These are phyloP conservation scores for Diplocarpon rosae DNA, from an alignment of 2,329 filamentous ascomycete species.

Conservation along the genomic window DNA sequence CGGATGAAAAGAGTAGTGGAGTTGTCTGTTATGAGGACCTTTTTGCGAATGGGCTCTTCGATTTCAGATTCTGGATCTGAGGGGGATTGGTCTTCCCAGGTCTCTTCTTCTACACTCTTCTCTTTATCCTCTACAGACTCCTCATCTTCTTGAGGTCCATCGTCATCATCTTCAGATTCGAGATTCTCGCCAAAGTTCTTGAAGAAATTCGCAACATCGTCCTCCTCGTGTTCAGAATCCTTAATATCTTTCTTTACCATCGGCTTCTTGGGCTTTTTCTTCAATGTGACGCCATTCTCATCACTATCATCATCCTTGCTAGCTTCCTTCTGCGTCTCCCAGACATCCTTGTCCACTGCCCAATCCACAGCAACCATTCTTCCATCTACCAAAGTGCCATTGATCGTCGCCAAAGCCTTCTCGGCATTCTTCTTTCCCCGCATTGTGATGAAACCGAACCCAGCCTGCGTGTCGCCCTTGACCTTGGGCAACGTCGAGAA, in stretches of 20 bases:
- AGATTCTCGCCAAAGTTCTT: slow-evolving; percentile 26
- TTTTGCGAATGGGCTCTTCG: slow-evolving; percentile 25
- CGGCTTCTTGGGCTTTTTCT: slow-evolving; percentile 10
- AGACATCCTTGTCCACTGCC: slow-evolving; percentile 85
- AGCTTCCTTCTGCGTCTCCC: slow-evolving; percentile 52
- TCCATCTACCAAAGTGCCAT: slow-evolving; percentile 83
- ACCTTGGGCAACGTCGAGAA: slow-evolving; percentile 73
- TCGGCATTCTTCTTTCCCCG: slow-evolving; percentile 85
- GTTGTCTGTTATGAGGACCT: slow-evolving; percentile 44
- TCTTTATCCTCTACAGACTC: slow-evolving; percentile 23
- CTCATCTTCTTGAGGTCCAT: slow-evolving; percentile 28
- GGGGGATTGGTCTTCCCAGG: slow-evolving; percentile 37
- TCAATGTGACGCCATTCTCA: slow-evolving; percentile 25
- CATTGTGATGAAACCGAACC: slow-evolving; percentile 88
- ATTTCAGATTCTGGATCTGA: slow-evolving; percentile 31
- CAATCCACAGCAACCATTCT: slow-evolving; percentile 87
- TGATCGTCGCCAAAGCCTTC: slow-evolving; percentile 71
- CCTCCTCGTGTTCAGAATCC: slow-evolving; percentile 25
- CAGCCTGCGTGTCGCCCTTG: slow-evolving; percentile 52
- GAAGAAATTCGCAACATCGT: slow-evolving; percentile 30
- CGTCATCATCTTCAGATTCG: slow-evolving; percentile 29
- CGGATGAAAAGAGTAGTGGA: slow-evolving; percentile 80
- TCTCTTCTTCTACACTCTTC: slow-evolving; percentile 23
- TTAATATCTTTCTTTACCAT: slow-evolving; percentile 5
- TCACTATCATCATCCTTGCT: slow-evolving; percentile 30